phyloP scores from a whole-genome alignment of 257 asterid species.

The Solanum okadae region DNA sequence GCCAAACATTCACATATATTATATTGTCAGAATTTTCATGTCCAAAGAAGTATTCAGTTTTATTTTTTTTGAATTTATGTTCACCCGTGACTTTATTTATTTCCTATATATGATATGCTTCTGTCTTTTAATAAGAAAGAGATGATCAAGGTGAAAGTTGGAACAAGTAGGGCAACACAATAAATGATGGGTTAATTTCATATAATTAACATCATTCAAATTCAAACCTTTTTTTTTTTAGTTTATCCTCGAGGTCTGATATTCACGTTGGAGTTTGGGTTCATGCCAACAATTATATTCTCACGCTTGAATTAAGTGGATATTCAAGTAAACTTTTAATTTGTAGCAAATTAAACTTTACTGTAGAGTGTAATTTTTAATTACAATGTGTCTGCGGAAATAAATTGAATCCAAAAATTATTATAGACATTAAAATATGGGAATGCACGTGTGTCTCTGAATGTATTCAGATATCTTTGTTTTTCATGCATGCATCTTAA shows the following conservation, averaged over 20 bases:
- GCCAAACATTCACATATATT: not conserved
- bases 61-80: slow-evolving; percentile 1
- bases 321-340: not conserved
- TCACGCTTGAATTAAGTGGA: too few relatives aligned
- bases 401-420: not conserved
- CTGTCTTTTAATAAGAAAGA: not conserved
- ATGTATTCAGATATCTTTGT: not conserved
- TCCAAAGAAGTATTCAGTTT: not conserved
- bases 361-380: not conserved
- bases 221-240: not conserved
- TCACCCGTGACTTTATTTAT: slow-evolving; percentile 16
- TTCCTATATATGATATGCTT: not conserved
- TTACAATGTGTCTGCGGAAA: not conserved
- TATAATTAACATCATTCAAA: not conserved
- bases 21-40: not conserved
- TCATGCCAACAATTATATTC: too few relatives aligned
- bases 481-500: not conserved
- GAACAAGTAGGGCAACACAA: not conserved
- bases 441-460: slow-evolving; percentile 13
- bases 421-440: slow-evolving; percentile 4
- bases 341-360: not conserved
- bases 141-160: not conserved
- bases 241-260: fast-evolving
- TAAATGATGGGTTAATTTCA: not conserved
- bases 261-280: not conserved